Evolutionary conservation across 768 basidiomycete genomes (phyloP), one percentile per base, ranked within the genome.

Genomic region (Favolaschia claudopus): DNA sequence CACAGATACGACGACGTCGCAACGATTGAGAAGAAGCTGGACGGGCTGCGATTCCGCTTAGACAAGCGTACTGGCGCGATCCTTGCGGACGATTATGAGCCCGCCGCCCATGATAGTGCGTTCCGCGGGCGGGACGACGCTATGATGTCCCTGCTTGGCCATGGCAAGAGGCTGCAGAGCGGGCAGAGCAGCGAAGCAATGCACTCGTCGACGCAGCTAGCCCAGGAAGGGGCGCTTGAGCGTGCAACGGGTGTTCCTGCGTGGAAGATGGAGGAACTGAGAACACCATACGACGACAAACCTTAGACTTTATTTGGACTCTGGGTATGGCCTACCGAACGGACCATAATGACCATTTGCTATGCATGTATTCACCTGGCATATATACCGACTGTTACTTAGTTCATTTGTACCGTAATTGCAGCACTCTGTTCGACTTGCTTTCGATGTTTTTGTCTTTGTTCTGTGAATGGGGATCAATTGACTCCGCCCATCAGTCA

Each of bases 41-140:
- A 72, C 14, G 82, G 81, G 1, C 63, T 89, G 46, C 71, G 71
- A 15, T 89, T 89, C 74, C 67, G 79, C 36, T 62, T 89, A 40
- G 88, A 89, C 67, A 72, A 67, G 52, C 74, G 82, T 31, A 88
- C 87, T 1, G 88, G 88, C 31, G 87, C 85, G 5, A 84, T 89
- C 42, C 67, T 89, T 12, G 86, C 84, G 0, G 83, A 86, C 47
- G 84, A 85, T 49, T 73, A 77, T 37, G 69, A 64, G 24, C 66
- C 69, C 5, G 58, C 42, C 22, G 71, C 29, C 4, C 54, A 67
- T 28, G 49, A 68, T 37, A 57, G 29, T 36, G 68, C 60, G 4
- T 67, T 70, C 62, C 53, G 57, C 50, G 75, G 74, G 12, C 58
- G 64, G 25, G 77, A 80, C 40, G 76, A 79, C 58, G 76, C 79